Evolutionary conservation across 768 basidiomycete species (phyloP).

Genomic region (Lactifluus piperatus): DNA sequence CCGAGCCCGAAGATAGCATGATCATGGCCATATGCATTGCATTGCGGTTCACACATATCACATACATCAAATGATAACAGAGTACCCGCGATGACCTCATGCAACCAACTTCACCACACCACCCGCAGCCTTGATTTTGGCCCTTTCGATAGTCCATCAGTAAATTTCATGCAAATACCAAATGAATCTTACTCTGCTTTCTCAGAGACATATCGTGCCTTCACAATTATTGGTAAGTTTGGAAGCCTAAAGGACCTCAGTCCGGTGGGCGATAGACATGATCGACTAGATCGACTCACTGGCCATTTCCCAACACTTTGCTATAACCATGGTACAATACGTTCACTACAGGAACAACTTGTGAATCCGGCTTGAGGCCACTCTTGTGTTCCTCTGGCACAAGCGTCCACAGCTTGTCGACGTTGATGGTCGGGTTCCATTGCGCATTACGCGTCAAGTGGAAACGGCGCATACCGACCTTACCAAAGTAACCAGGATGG

Average conservation of each 20-base stretch:
- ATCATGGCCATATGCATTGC: conserved; percentile 24
- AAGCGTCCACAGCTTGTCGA: conserved; percentile 94
- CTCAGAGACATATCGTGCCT: conserved; percentile 90
- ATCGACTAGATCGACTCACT: conserved; percentile 37
- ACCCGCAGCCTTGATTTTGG: conserved; percentile 87
- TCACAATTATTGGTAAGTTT: conserved; percentile 91
- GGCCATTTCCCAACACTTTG: conserved; percentile 93
- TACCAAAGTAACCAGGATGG: conserved; percentile 99
- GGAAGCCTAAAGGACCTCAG: conserved; percentile 44
- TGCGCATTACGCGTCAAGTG: conserved; percentile 85
- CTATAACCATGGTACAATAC: conserved; percentile 75
- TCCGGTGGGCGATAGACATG: not conserved
- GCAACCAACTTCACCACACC: conserved; percentile 92
- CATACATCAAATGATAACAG: conserved; percentile 26
- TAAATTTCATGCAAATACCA: conserved; percentile 13
- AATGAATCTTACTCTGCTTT: conserved; percentile 62
- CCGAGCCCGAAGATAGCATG: conserved; percentile 18
- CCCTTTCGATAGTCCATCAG: conserved; percentile 28
- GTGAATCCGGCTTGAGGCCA: conserved; percentile 60
- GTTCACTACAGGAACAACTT: conserved; percentile 94
- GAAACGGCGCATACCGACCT: conserved; percentile 99
- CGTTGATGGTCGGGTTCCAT: conserved; percentile 96
- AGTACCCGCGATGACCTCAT: conserved; percentile 35
- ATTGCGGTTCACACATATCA: conserved; percentile 23
- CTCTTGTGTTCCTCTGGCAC: conserved; percentile 80